phyloP scores from a whole-genome alignment of 139 green algal genomes.

The Cymbomonas tetramitiformis region DNA sequence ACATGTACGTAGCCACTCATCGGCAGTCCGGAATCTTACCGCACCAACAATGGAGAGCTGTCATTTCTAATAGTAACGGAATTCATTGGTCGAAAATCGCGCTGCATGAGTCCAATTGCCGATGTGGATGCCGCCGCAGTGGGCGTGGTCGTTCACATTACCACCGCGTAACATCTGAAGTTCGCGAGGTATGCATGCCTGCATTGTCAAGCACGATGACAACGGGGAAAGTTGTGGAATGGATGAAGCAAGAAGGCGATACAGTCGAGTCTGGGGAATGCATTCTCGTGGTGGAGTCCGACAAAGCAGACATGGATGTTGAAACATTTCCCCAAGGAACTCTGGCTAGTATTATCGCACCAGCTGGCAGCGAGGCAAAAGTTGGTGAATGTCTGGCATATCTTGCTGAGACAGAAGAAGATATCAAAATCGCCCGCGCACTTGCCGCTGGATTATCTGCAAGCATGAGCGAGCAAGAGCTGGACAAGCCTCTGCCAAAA shows the following conservation, averaged over 20 bases:
- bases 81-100: no score
- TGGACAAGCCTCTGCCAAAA: conserved; percentile 21
- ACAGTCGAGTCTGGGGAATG: conserved; percentile 62
- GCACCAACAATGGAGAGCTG: no score
- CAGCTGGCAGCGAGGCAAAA: conserved; percentile 65
- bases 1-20: no score
- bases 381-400: conserved; percentile 84
- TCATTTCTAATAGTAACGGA: no score
- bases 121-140: no score
- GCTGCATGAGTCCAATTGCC: no score
- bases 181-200: conserved; percentile 58
- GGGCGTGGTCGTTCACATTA: no score
- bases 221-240: conserved; percentile 71
- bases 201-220: conserved; percentile 82
- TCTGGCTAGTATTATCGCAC: conserved; percentile 64
- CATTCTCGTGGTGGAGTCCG: conserved; percentile 92
- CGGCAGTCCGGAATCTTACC: no score
- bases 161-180: background rate
- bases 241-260: conserved; percentile 62
- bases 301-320: conserved; percentile 99
- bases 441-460: conserved; percentile 50
- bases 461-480: conserved; percentile 23
- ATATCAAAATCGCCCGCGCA: conserved; percentile 80
- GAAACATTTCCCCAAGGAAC: conserved; percentile 85
- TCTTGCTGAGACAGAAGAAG: conserved; percentile 82